phyloP scores from a whole-genome alignment of 192 early-diverging fungal genomes.

The Coemansia sp. region DNA sequence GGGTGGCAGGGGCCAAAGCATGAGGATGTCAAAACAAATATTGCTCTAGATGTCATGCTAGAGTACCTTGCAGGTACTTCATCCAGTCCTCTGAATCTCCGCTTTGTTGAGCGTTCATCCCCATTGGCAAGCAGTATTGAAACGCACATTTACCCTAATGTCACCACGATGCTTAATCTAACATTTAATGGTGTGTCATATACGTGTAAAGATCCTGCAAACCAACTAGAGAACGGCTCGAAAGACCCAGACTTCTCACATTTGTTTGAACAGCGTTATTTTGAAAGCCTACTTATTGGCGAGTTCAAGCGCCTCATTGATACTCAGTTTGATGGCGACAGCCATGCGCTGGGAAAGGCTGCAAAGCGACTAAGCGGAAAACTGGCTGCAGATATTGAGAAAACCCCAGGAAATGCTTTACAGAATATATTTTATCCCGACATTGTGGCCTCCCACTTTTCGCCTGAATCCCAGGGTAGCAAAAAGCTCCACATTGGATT shows the following conservation, averaged over 20 bases:
- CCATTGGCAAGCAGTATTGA: slow-evolving; percentile 67
- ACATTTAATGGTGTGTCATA: slow-evolving; percentile 67
- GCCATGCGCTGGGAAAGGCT: slow-evolving; percentile 23
- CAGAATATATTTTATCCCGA: slow-evolving; percentile 25
- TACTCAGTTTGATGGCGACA: slow-evolving; percentile 41
- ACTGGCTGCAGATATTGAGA: slow-evolving; percentile 33
- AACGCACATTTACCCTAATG: slow-evolving; percentile 54
- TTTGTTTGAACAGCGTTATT: slow-evolving; percentile 65
- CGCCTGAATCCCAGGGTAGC: slow-evolving; percentile 1
- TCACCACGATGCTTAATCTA: slow-evolving; percentile 60
- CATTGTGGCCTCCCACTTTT: slow-evolving; percentile 48
- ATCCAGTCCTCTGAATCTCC: slow-evolving; percentile 71
- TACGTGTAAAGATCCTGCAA: not conserved
- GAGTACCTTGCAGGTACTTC: slow-evolving; percentile 70
- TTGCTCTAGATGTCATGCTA: slow-evolving; percentile 71
- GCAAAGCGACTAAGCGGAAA: slow-evolving; percentile 22
- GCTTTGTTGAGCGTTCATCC: slow-evolving; percentile 70
- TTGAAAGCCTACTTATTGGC: slow-evolving; percentile 57
- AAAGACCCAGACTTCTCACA: slow-evolving; percentile 42
- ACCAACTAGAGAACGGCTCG: slow-evolving; percentile 33
- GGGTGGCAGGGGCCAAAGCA: slow-evolving; percentile 76
- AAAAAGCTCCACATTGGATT: slow-evolving; percentile 19
- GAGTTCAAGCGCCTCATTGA: slow-evolving; percentile 58
- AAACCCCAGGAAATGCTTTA: slow-evolving; percentile 25
- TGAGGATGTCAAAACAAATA: slow-evolving; percentile 59